These are phyloP conservation scores for Sugiyamaella pinicola DNA, from an alignment of 1,139 yeast species.

Conservation along the genomic window DNA sequence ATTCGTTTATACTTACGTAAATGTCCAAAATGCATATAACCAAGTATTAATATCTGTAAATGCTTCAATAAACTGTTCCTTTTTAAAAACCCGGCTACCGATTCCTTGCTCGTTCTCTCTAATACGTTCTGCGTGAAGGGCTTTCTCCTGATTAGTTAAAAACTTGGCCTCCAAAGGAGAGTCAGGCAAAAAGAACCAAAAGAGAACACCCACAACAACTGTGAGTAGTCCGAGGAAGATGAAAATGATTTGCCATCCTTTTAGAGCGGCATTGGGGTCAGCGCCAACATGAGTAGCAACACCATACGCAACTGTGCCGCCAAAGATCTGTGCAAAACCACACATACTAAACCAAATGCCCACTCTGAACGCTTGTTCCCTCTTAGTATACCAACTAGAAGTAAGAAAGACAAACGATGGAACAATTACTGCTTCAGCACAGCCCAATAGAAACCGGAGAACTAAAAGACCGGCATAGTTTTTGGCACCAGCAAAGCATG, in stretches of 20 bases:
- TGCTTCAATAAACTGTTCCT: slow-evolving; percentile 48
- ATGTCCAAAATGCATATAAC: slow-evolving; percentile 18
- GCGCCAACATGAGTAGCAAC: slow-evolving; percentile 32
- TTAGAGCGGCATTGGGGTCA: slow-evolving; percentile 28
- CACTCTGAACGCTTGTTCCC: slow-evolving; percentile 52
- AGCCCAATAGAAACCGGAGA: slow-evolving; percentile 55
- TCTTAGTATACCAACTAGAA: slow-evolving; percentile 56
- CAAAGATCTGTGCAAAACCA: slow-evolving; percentile 44
- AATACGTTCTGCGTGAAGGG: slow-evolving; percentile 55
- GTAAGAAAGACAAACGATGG: slow-evolving; percentile 56
- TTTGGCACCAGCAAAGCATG: slow-evolving; percentile 52
- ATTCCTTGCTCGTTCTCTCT: slow-evolving; percentile 52
- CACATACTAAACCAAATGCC: slow-evolving; percentile 31
- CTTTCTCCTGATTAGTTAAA: slow-evolving; percentile 53
- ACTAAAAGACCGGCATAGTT: slow-evolving; percentile 54
- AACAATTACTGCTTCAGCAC: slow-evolving; percentile 59
- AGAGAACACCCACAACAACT: slow-evolving; percentile 50
- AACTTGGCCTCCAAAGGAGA: slow-evolving; percentile 59
- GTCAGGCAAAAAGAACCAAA: slow-evolving; percentile 54
- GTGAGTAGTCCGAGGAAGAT: slow-evolving; percentile 38
- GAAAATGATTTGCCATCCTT: slow-evolving; percentile 57
- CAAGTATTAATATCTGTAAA: slow-evolving; percentile 48
- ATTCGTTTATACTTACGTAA: not conserved
- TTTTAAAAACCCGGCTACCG: slow-evolving; percentile 55
- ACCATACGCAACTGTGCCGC: slow-evolving; percentile 41